Evolutionary conservation across 345 rosid species (phyloP).

Genomic region (Hirschfeldia incana): DNA sequence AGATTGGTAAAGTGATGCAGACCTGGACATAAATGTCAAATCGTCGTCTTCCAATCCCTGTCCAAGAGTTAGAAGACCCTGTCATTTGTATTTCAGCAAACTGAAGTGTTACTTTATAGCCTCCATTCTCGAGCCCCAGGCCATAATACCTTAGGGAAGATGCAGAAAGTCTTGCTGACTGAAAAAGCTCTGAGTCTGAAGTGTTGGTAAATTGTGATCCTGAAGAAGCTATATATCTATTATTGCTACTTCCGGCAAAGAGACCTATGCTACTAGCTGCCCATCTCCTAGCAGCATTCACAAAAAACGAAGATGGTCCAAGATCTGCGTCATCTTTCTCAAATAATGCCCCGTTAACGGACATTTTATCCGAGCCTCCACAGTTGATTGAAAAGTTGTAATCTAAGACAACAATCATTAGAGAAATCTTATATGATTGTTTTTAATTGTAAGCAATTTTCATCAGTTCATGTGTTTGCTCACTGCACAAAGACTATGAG

Average conservation of each 20-base stretch:
- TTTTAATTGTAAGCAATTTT: background rate
- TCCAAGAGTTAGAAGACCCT: slow-evolving; percentile 33
- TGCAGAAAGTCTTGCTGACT: slow-evolving; percentile 44
- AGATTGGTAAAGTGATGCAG: background rate
- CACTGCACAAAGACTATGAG: background rate
- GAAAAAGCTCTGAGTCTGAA: slow-evolving; percentile 43
- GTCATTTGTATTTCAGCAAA: slow-evolving; percentile 30
- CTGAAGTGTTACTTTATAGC: slow-evolving; percentile 23
- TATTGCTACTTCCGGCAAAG: slow-evolving; percentile 42
- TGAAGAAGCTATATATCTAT: slow-evolving; percentile 15
- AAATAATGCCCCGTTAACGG: slow-evolving; percentile 38
- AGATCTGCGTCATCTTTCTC: slow-evolving; percentile 54
- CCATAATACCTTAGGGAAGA: slow-evolving; percentile 45
- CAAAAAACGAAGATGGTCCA: slow-evolving; percentile 61
- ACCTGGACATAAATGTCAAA: slow-evolving; percentile 59
- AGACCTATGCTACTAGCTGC: slow-evolving; percentile 53
- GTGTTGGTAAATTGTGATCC: slow-evolving; percentile 41
- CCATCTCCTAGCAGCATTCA: slow-evolving; percentile 48
- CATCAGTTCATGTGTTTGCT: background rate
- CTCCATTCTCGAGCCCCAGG: slow-evolving; percentile 41
- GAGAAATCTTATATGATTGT: background rate
- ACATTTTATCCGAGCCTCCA: slow-evolving; percentile 58
- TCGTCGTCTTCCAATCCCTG: slow-evolving; percentile 46
- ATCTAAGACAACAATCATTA: slow-evolving; percentile 44
- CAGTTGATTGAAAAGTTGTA: slow-evolving; percentile 55